Conservation (phyloP, 352 stramenopile species). For the Plasmopara muralis region DNA sequence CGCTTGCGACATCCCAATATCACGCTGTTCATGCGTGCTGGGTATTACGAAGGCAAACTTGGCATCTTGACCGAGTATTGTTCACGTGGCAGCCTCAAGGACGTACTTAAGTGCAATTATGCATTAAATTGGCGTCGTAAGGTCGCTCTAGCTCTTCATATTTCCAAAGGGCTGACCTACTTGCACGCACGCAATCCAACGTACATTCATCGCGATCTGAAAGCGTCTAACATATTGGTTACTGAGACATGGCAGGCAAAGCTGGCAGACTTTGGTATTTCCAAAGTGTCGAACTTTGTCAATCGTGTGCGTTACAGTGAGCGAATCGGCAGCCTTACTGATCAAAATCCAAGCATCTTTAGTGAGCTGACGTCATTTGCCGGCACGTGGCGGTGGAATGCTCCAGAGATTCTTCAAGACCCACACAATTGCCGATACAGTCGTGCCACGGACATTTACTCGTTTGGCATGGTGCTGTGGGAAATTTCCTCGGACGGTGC, state of each 20-base stretch:
- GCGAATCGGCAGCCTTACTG: slow-evolving; percentile 23
- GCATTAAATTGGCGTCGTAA: slow-evolving; percentile 57
- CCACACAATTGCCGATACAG: slow-evolving; percentile 61
- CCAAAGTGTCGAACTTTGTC: slow-evolving; percentile 41
- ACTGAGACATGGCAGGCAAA: slow-evolving; percentile 70
- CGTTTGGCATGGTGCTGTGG: slow-evolving; percentile 68
- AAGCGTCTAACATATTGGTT: slow-evolving; percentile 67
- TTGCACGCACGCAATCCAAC: slow-evolving; percentile 64
- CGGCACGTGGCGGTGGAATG: slow-evolving; percentile 67
- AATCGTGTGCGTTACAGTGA: slow-evolving; percentile 35
- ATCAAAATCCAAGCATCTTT: slow-evolving; percentile 36
- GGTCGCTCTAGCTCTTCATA: slow-evolving; percentile 45
- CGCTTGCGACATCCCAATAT: slow-evolving; percentile 63
- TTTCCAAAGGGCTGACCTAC: slow-evolving; percentile 63
- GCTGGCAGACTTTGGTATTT: slow-evolving; percentile 50
- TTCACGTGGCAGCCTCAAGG: slow-evolving; percentile 58
- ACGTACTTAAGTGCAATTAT: slow-evolving; percentile 55
- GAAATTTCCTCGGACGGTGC: slow-evolving; percentile 57
- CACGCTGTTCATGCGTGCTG: slow-evolving; percentile 59
- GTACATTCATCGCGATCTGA: slow-evolving; percentile 70
- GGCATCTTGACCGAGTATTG: slow-evolving; percentile 69
- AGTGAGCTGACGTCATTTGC: slow-evolving; percentile 60
- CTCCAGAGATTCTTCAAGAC: slow-evolving; percentile 56
- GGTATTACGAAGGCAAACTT: slow-evolving; percentile 57
- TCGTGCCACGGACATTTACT: slow-evolving; percentile 64